Base-by-base conservation (phyloP, 352 stramenopile genomes). In the Sclerospora graminicola region DNA sequence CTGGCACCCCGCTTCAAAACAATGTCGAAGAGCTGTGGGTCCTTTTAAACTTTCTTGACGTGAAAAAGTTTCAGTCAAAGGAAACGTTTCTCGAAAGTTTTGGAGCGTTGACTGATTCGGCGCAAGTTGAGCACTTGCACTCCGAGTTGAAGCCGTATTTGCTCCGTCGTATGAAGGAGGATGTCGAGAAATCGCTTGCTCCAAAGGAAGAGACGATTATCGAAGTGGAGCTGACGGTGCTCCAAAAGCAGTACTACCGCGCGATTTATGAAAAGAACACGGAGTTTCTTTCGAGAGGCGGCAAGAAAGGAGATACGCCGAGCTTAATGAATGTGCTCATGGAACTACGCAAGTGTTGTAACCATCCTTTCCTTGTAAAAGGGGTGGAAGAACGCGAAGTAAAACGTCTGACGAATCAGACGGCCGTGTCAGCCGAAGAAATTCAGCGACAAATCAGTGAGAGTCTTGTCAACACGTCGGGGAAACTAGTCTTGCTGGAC, bases 401-500 rank as follows among this genome's bases (percentile, higher is more conserved):
- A 8, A 64, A 65, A 7, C 67, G 70, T 4, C 27, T 91, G 1
- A 51, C 63, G 34, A 70, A 83, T 35, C 75, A 87, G 33, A 68
- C 69, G 10, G 51, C 83, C 8, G 34, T 63, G 8, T 14, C 58
- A 0, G 63, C 69, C 36, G 64, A 82, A 43, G 63, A 81, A 8
- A 66, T 83, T 14, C 59, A 84, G 34, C 60, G 41, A 1, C 62
- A 86, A 47, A 71, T 93, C 26, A 58, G 55, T 9, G 89, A 97
- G 38, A 68, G 94, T 21, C 63, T 99, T 1, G 92, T 98, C 8
- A 87, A 82, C 14, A 82, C 85, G 20, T 98, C 91, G 2, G 97
- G 97, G 2, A 99, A 99, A 59, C 66, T 99, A 6, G 89, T 99
- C 34, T 63, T 99, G 10, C 67, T 99, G 18, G 96, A 99, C 66